phyloP scores from a whole-genome alignment of 805 yeast species.

The Sugiyamaella valdiviana region DNA sequence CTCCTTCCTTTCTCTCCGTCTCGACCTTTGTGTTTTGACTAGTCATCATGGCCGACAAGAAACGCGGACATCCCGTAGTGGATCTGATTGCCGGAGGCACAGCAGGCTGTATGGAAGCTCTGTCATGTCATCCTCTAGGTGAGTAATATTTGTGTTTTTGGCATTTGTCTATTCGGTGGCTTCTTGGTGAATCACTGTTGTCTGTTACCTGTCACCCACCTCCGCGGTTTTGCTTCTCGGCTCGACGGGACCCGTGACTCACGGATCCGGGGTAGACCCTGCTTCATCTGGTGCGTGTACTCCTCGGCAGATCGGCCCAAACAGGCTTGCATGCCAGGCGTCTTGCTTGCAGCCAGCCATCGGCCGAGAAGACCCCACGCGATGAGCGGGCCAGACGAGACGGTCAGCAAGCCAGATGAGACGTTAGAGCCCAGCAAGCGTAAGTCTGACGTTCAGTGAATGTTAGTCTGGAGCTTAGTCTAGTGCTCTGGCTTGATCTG shows the following conservation, averaged over 20 bases:
- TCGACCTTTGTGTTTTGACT: not conserved
- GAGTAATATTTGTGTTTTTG: slow-evolving; percentile 1
- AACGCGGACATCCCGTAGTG: slow-evolving; percentile 25
- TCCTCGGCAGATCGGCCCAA: not conserved
- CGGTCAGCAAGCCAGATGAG: no score
- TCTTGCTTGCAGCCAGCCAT: not conserved
- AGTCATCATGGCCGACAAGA: slow-evolving; percentile 15
- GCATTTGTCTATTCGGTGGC: not conserved
- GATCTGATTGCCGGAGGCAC: slow-evolving; percentile 81
- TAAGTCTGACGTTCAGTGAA: no score
- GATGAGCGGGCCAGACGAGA: no score
- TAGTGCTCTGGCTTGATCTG: no score
- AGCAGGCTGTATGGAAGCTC: slow-evolving; percentile 96
- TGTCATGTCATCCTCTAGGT: slow-evolving; percentile 87
- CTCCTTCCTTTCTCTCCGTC: not conserved
- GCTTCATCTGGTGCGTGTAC: not conserved
- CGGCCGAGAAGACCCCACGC: not conserved
- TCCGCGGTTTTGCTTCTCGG: no score
- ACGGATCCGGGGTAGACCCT: no score
- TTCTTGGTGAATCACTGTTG: no score
- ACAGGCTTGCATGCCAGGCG: not conserved
- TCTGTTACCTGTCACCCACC: no score
- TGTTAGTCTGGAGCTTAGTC: no score
- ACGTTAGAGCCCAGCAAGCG: no score
- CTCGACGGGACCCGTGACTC: no score